Evolutionary conservation across 2,329 filamentous ascomycete genomes (phyloP), one percentile per base, ranked within the genome.

Genomic region (Dactylellina parvicollis): DNA sequence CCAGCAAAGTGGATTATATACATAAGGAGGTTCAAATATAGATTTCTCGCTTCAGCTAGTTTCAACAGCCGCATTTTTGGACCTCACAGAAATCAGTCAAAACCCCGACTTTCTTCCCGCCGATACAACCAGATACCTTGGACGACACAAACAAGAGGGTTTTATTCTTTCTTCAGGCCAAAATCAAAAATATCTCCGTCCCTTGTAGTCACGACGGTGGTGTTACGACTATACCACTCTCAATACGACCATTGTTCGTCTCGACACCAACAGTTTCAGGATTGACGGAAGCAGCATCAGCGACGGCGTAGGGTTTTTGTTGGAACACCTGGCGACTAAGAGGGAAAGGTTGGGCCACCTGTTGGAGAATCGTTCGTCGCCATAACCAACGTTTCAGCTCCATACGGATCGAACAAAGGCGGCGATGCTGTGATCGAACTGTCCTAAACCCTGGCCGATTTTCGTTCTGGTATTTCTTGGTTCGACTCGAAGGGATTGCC

Each of bases 41-140:
- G 67, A 54, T 59, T 59, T 42, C 66, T 64, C 59, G 67, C 59
- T 72, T 72, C 67, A 72, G 52, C 52, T 59, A 50, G 65, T 70
- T 55, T 70, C 47, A 61, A 61, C 65, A 61, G 65, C 65, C 55
- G 65, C 65, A 70, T 28, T 47, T 55, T 49, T 24, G 47, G 49
- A 55, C 55, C 59, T 54, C 59, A 28, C 52, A 42, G 42, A 52
- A 44, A 49, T 40, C 59, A 47, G 34, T 70, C 54, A 46, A 52
- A 62, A 20, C 54, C n/a, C n/a, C 62, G 40, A 64, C 42, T 34
- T 56, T 12, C 10, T 30, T 10, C 32, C 18, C 20, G 22, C 32
- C 24, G 9, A 10, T 32, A 9, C 20, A 20, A 10, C 49, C 30
- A 9, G 49, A 54, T 24, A 38, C 32, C 20, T 10, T 16, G 30